These are phyloP conservation scores for Psilocybe sp. DNA, from an alignment of 768 basidiomycete genomes.

Conservation along the genomic window DNA sequence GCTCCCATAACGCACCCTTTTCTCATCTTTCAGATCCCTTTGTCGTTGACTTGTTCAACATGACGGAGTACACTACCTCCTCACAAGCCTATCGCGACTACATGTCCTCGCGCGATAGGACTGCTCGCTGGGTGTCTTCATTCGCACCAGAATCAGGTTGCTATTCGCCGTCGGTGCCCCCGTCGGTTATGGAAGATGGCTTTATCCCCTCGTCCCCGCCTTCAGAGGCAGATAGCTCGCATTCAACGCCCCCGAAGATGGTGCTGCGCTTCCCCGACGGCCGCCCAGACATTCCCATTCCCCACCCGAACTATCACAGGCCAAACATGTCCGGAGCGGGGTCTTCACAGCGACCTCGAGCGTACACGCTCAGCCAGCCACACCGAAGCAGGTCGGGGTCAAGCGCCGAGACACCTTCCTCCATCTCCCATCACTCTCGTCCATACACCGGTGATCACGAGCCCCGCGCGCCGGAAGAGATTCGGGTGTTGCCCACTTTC, in stretches of 20 bases:
- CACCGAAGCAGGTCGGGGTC: slow-evolving; percentile 38
- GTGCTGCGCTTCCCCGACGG: slow-evolving; percentile 67
- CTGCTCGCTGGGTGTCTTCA: slow-evolving; percentile 51
- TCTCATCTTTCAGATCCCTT: slow-evolving; percentile 20
- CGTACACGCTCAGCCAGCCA: slow-evolving; percentile 26
- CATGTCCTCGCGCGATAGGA: slow-evolving; percentile 58
- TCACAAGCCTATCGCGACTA: slow-evolving; percentile 58
- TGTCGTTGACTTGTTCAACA: slow-evolving; percentile 23
- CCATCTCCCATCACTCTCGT: slow-evolving; percentile 25
- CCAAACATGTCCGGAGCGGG: slow-evolving; percentile 17
- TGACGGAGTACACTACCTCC: slow-evolving; percentile 66
- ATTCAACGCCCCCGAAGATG: slow-evolving; percentile 69
- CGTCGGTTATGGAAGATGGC: slow-evolving; percentile 43
- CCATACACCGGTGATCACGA: slow-evolving; percentile 18
- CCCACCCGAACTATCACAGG: slow-evolving; percentile 28
- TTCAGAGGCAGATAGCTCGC: slow-evolving; percentile 47
- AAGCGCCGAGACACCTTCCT: slow-evolving; percentile 27
- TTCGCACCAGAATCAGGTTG: slow-evolving; percentile 36
- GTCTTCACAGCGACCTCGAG: slow-evolving; percentile 19
- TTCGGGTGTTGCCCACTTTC: slow-evolving; percentile 57
- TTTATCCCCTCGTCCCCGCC: slow-evolving; percentile 37
- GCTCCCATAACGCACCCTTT: slow-evolving; percentile 24
- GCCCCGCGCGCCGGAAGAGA: slow-evolving; percentile 50
- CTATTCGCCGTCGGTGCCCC: slow-evolving; percentile 59
- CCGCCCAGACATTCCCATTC: slow-evolving; percentile 60